phyloP scores from a whole-genome alignment of 345 rosid species.

The Syzygium grande region DNA sequence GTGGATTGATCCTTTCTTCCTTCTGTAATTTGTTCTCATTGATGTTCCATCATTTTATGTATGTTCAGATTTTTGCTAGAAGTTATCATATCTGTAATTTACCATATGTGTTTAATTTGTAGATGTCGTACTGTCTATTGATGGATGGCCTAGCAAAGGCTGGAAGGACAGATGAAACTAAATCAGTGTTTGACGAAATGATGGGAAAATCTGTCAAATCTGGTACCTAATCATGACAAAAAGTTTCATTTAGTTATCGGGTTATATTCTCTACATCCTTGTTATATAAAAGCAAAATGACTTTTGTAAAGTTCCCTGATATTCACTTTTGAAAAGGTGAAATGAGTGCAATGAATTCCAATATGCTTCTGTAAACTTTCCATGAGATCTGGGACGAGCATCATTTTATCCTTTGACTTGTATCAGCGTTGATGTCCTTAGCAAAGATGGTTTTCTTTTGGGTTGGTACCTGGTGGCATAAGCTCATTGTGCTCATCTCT shows the following conservation, averaged over 20 bases:
- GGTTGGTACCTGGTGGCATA: not conserved
- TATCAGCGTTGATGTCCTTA: not conserved
- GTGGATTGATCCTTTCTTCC: not conserved
- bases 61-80: not conserved
- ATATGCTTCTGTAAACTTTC: not conserved
- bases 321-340: not conserved
- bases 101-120: conserved; percentile 1
- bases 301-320: not conserved
- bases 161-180: conserved; percentile 68
- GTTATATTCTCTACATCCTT: not conserved
- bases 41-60: not conserved
- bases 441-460: not conserved
- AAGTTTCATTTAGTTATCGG: not conserved
- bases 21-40: not conserved
- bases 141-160: conserved; percentile 89
- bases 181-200: conserved; percentile 48
- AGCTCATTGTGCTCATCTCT: not conserved
- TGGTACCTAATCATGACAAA: conserved; percentile 31
- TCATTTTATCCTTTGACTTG: not conserved
- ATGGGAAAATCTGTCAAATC: conserved; percentile 51
- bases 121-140: conserved; percentile 90
- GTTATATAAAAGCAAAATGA: not conserved
- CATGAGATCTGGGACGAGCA: not conserved
- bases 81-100: conserved; percentile 2
- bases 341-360: not conserved